Conservation (phyloP, 1,284 basidiomycete genomes). For the Cryptococcus sp. region DNA sequence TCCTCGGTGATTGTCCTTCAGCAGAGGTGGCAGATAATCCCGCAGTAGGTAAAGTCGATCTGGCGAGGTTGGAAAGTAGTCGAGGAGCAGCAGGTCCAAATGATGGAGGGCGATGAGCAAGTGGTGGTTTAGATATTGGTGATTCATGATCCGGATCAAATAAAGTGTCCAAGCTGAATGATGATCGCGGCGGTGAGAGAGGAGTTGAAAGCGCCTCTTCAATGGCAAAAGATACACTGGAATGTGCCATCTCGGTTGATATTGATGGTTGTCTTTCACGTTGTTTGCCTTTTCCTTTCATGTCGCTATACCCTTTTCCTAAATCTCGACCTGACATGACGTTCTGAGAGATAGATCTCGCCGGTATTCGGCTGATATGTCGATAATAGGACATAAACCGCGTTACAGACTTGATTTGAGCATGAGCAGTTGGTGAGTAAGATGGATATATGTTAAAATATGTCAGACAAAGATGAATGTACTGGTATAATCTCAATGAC, state of each 20-base stretch:
- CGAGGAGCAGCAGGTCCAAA: conserved; percentile 19
- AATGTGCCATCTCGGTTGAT: background rate
- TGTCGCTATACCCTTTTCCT: too few relatives aligned
- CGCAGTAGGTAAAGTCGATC: conserved; percentile 32
- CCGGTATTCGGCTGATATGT: too few relatives aligned
- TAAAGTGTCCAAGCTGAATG: conserved; percentile 17
- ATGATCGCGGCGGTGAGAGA: conserved; percentile 13
- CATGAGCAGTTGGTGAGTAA: too few relatives aligned
- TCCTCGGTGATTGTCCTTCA: conserved; percentile 1
- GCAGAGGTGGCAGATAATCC: conserved; percentile 25
- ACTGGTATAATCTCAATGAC: too few relatives aligned
- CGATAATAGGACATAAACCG: too few relatives aligned
- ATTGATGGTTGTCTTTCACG: too few relatives aligned
- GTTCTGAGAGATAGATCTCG: too few relatives aligned
- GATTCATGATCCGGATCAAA: conserved; percentile 6
- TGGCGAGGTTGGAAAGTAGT: conserved; percentile 32
- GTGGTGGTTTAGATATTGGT: conserved; percentile 24
- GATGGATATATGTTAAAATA: too few relatives aligned
- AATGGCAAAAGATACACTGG: conserved; percentile 1
- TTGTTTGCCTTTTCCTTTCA: too few relatives aligned
- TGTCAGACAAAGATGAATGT: too few relatives aligned
- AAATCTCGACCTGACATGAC: too few relatives aligned
- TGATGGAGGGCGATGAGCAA: conserved; percentile 24
- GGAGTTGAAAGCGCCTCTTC: conserved; percentile 32
- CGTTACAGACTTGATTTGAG: too few relatives aligned